Evolutionary conservation across 2,329 filamentous ascomycete genomes (phyloP).

Genomic region (Hortaea werneckii): DNA sequence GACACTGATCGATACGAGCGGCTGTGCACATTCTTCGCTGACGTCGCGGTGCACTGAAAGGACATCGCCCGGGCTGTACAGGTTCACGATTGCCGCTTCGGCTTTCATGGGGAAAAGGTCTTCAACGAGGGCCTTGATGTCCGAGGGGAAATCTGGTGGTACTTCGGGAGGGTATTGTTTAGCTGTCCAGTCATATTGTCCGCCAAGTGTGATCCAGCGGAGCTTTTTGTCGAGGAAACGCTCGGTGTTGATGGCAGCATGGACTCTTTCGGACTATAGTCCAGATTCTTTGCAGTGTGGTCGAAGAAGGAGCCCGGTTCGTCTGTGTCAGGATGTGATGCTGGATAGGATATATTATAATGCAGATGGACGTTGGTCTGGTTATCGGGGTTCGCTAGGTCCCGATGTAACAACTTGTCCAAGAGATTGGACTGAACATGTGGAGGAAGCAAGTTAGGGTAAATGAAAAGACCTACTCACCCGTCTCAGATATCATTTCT

Average conservation of each 20-base stretch:
- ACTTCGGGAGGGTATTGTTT: constrained; percentile 65
- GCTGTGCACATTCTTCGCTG: constrained; percentile 69
- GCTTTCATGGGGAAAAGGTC: constrained; percentile 67
- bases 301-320: constrained; percentile 48
- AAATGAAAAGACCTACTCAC: constrained; percentile 57
- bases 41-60: constrained; percentile 91
- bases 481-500: not conserved
- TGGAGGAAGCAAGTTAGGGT: constrained; percentile 64
- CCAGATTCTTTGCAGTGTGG: constrained; percentile 47
- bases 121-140: constrained; percentile 59
- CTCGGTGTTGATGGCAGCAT: constrained; percentile 60
- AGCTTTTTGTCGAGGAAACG: constrained; percentile 69
- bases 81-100: constrained; percentile 86
- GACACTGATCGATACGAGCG: constrained; percentile 74
- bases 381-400: constrained; percentile 63
- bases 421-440: constrained; percentile 60
- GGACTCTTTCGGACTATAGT: constrained; percentile 36
- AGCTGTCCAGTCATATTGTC: constrained; percentile 91
- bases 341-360: constrained; percentile 58
- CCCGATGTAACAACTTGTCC: constrained; percentile 63
- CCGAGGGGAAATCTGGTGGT: constrained; percentile 63
- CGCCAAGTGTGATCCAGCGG: constrained; percentile 89
- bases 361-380: constrained; percentile 86
- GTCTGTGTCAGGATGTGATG: constrained; percentile 7
- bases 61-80: constrained; percentile 84